Percentiles rank a stretch among this genome's conserved stretches.
Evolutionary conservation across 495 filamentous ascomycete species (phyloP).

Genomic region (Podospora pseudoanserina): DNA sequence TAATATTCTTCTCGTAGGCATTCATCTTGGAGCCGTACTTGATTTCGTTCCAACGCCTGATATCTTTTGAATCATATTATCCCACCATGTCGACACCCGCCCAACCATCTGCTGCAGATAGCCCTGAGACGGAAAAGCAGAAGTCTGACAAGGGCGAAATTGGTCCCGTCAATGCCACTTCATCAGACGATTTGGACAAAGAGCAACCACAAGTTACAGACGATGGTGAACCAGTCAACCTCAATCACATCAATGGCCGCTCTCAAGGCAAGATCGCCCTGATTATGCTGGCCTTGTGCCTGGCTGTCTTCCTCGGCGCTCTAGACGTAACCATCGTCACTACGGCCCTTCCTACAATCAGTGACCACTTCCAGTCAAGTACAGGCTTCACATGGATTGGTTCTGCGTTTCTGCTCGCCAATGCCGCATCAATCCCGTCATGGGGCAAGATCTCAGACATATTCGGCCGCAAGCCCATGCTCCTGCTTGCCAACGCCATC

Average conservation of each 20-base stretch:
- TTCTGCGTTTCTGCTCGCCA: not conserved
- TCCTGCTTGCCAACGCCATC: not conserved
- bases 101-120: not conserved
- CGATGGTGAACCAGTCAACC: not conserved
- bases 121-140: not conserved
- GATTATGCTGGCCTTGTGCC: slow-evolving; percentile 1
- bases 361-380: not conserved
- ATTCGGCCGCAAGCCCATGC: not conserved
- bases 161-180: not conserved
- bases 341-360: not conserved
- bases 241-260: not conserved
- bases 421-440: not conserved
- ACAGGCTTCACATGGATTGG: not conserved
- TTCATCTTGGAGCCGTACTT: not conserved
- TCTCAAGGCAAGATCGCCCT: not conserved
- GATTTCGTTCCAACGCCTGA: not conserved
- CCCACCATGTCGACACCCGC: not conserved
- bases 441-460: slow-evolving; percentile 1
- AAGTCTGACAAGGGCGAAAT: not conserved
- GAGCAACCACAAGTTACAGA: not conserved
- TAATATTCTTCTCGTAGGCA: no score
- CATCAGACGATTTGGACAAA: not conserved
- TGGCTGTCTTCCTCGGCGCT: not conserved
- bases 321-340: not conserved
- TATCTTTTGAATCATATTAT: not conserved